Conservation (phyloP, 352 stramenopile species). For the Phytopythium delawarense region DNA sequence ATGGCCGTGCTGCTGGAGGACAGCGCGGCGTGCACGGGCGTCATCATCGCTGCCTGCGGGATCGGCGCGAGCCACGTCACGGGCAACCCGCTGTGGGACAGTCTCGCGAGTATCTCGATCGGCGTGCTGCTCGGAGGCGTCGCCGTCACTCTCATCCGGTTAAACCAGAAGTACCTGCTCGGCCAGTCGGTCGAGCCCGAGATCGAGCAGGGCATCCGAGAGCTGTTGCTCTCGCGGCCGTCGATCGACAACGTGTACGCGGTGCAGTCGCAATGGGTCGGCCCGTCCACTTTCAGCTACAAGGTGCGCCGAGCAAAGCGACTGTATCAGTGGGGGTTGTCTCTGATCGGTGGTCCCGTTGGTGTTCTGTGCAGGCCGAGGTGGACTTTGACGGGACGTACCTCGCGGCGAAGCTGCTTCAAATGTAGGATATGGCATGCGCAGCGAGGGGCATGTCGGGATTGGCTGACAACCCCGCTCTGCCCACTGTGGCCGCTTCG, state of each 20-base stretch:
- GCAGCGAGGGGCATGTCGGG: constrained; percentile 5
- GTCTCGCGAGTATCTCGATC: constrained; percentile 94
- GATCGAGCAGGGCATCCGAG: constrained; percentile 82
- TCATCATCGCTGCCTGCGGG: constrained; percentile 94
- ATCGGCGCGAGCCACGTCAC: constrained; percentile 92
- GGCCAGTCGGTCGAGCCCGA: constrained; percentile 94
- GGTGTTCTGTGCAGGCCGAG: constrained; percentile 70
- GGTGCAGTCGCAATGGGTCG: constrained; percentile 98
- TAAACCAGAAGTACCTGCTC: constrained; percentile 97
- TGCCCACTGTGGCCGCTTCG: constrained; percentile 7
- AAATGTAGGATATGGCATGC: constrained; percentile 42
- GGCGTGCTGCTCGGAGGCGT: constrained; percentile 92
- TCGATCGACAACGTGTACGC: constrained; percentile 94
- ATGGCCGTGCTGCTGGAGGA: constrained; percentile 97
- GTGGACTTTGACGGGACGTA: constrained; percentile 99
- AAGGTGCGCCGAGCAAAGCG: constrained; percentile 60
- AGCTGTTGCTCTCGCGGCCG: constrained; percentile 71
- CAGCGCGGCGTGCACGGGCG: constrained; percentile 93
- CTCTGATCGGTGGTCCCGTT: not conserved
- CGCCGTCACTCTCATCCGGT: constrained; percentile 86
- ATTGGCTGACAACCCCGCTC: constrained; percentile 6
- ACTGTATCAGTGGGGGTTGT: not conserved
- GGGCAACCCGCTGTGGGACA: constrained; percentile 94
- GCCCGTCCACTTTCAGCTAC: constrained; percentile 97
- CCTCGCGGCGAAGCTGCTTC: constrained; percentile 92